These are phyloP conservation scores for Sugiyamaella chiloensis DNA, from an alignment of 805 yeast species.

Conservation along the genomic window DNA sequence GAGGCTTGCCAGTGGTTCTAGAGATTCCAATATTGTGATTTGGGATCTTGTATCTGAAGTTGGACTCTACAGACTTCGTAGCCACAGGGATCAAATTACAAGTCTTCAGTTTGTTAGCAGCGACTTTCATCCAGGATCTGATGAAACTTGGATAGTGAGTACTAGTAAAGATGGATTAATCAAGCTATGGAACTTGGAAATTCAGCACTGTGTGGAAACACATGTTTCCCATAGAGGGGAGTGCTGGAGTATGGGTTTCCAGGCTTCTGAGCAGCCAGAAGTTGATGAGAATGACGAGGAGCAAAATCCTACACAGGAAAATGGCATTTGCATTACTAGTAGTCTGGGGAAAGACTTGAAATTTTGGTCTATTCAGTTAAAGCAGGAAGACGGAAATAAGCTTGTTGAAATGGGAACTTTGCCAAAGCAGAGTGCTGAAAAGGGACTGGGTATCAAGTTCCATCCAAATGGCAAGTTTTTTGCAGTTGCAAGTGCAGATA, in stretches of 20 bases:
- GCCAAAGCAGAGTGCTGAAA: slow-evolving; percentile 57
- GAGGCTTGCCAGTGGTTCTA: slow-evolving; percentile 78
- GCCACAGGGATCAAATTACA: slow-evolving; percentile 87
- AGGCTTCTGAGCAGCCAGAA: slow-evolving; percentile 30
- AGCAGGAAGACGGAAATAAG: slow-evolving; percentile 48
- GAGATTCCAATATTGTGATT: slow-evolving; percentile 76
- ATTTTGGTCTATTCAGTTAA: slow-evolving; percentile 72
- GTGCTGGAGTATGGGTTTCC: slow-evolving; percentile 76
- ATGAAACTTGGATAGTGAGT: slow-evolving; percentile 56
- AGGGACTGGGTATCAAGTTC: slow-evolving; percentile 63
- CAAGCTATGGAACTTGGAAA: slow-evolving; percentile 88
- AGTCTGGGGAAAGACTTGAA: slow-evolving; percentile 81
- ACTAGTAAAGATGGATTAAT: slow-evolving; percentile 86
- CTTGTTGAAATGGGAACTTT: slow-evolving; percentile 60
- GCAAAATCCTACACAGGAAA: slow-evolving; percentile 21
- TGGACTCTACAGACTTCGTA: slow-evolving; percentile 80
- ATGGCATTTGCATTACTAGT: slow-evolving; percentile 54
- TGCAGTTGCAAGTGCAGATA: slow-evolving; percentile 74
- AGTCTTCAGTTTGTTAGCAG: slow-evolving; percentile 54
- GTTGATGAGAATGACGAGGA: background rate
- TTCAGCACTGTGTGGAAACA: slow-evolving; percentile 90
- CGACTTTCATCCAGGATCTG: slow-evolving; percentile 25
- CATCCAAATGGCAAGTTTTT: slow-evolving; percentile 47
- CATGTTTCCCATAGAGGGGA: slow-evolving; percentile 92
- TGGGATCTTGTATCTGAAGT: slow-evolving; percentile 96